These are phyloP conservation scores for Lasiodiplodia gonubiensis DNA, from an alignment of 2,329 filamentous ascomycete genomes.

Conservation along the genomic window DNA sequence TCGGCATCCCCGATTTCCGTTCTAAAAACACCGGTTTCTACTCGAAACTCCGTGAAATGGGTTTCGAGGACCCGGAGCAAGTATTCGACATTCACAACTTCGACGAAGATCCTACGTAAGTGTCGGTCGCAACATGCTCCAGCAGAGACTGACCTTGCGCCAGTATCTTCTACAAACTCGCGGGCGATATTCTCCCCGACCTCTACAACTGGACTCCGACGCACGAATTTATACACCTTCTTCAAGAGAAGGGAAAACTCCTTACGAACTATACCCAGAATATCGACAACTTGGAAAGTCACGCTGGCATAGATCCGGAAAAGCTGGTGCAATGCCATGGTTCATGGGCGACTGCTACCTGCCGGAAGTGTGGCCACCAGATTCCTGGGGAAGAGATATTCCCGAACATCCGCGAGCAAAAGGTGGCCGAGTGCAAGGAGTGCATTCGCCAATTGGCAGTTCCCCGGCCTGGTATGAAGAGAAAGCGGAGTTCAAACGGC, in stretches of 20 bases:
- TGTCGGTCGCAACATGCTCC: not conserved
- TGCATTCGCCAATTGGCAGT: constrained; percentile 65
- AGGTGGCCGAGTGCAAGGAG: constrained; percentile 76
- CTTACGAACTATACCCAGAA: constrained; percentile 99
- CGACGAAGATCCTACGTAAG: constrained; percentile 71
- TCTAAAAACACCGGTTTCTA: constrained; percentile 94
- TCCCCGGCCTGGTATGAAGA: constrained; percentile 56
- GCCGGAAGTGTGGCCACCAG: constrained; percentile 78
- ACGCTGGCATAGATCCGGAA: constrained; percentile 78
- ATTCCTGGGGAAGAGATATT: constrained; percentile 80
- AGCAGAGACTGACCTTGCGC: not conserved
- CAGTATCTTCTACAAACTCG: constrained; percentile 84
- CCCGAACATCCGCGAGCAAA: constrained; percentile 74
- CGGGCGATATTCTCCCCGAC: constrained; percentile 85
- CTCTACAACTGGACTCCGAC: constrained; percentile 85
- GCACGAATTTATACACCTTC: constrained; percentile 87
- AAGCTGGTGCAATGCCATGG: constrained; percentile 96
- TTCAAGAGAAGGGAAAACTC: constrained; percentile 86
- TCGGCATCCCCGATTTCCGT: constrained; percentile 96
- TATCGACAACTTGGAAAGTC: constrained; percentile 92
- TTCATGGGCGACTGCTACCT: constrained; percentile 90
- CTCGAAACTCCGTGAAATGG: constrained; percentile 78
- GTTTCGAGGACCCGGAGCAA: constrained; percentile 84
- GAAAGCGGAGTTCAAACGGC: constrained; percentile 59
- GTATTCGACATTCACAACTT: constrained; percentile 93